Percentiles rank a stretch among this genome's conserved stretches.
phyloP scores from a whole-genome alignment of 441 rosid species.

The Kokia cookei region DNA sequence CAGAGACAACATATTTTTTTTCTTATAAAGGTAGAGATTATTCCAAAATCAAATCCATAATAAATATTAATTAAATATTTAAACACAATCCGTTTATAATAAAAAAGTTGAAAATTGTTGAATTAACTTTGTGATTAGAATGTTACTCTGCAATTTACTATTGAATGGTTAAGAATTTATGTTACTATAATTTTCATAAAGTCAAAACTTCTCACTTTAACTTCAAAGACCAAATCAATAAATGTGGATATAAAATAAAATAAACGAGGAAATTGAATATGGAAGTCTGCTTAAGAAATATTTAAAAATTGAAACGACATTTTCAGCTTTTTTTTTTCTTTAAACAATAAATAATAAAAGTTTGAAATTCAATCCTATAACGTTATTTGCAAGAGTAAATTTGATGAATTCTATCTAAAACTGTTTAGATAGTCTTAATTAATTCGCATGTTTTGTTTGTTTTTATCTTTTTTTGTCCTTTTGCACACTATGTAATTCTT shows the following conservation, averaged over 20 bases:
- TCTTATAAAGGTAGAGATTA: no score
- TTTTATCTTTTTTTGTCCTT: neutral
- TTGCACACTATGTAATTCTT: neutral
- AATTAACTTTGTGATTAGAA: neutral
- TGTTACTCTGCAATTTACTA: neutral
- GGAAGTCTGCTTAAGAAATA: neutral
- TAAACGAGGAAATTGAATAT: neutral
- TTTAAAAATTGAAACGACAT: neutral
- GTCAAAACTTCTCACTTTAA: no score
- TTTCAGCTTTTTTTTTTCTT: neutral
- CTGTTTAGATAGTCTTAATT: neutral
- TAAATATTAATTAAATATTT: no score
- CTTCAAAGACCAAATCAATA: neutral
- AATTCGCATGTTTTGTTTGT: no score
- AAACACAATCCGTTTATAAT: no score
- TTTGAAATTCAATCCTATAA: no score
- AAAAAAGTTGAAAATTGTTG: no score
- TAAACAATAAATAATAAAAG: no score
- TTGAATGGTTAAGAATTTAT: neutral
- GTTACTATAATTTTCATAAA: no score
- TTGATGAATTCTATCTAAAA: no score
- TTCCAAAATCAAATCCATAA: no score
- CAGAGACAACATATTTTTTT: no score
- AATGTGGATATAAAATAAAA: neutral
- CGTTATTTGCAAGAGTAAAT: neutral